These are phyloP conservation scores for Rhynchospora tenuis DNA, from an alignment of 176 grass and related monocot species.

Conservation along the genomic window DNA sequence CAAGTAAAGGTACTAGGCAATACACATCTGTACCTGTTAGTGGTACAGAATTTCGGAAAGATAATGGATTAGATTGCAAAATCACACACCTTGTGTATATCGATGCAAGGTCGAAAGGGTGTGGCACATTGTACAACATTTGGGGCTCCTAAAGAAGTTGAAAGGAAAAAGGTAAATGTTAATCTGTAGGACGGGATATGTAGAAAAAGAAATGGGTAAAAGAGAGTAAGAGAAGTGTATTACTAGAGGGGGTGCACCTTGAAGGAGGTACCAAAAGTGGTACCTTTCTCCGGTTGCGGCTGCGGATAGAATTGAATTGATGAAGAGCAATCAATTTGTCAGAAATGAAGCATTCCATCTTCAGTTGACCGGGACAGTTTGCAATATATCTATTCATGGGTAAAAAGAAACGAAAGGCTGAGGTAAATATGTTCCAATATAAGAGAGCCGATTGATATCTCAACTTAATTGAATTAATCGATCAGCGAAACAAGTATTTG, in stretches of 20 bases:
- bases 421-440: no score
- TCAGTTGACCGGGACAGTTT: neutral
- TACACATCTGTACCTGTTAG: neutral
- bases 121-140: conserved; percentile 28
- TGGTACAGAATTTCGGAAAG: neutral
- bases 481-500: no score
- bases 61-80: neutral
- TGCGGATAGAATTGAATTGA: conserved; percentile 1
- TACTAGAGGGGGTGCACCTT: conserved; percentile 27
- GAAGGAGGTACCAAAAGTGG: neutral
- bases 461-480: no score
- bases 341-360: neutral
- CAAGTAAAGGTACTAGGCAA: no score
- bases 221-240: conserved; percentile 2
- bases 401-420: no score
- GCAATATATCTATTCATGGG: neutral
- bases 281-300: neutral
- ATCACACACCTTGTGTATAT: conserved; percentile 94
- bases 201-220: neutral
- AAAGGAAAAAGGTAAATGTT: neutral
- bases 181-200: neutral
- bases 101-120: conserved; percentile 73
- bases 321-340: neutral
- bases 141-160: conserved; percentile 22
- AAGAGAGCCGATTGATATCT: no score